Conservation (phyloP, 1,284 basidiomycete species). For the Leccinum fallax region DNA sequence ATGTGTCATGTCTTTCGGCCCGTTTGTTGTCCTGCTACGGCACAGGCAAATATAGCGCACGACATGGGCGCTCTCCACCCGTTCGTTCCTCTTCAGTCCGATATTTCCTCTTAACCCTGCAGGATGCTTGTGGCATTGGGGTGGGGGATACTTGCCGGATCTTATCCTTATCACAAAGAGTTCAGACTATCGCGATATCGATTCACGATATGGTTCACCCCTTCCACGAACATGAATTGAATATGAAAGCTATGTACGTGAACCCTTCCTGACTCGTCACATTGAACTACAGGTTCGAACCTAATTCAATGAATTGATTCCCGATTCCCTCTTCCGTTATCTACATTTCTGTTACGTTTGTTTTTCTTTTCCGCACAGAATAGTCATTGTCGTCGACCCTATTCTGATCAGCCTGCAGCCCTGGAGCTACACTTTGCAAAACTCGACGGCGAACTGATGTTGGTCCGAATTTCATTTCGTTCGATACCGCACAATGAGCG, state of each 20-base stretch:
- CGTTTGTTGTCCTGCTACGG: constrained; percentile 67
- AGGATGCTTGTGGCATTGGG: background rate
- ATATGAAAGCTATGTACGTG: constrained; percentile 68
- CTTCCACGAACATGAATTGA: constrained; percentile 53
- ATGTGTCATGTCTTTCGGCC: constrained; percentile 76
- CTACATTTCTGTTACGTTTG: constrained; percentile 6
- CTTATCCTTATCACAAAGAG: constrained; percentile 34
- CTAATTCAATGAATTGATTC: constrained; percentile 4
- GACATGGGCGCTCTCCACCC: constrained; percentile 52
- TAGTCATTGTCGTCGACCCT: constrained; percentile 85
- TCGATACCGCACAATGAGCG: constrained; percentile 57
- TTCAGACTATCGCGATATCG: constrained; percentile 72
- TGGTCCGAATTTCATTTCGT: background rate
- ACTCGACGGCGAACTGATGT: constrained; percentile 2
- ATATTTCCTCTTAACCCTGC: background rate
- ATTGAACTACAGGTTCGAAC: constrained; percentile 11
- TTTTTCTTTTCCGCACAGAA: constrained; percentile 40
- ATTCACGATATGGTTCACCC: constrained; percentile 69
- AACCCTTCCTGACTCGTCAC: constrained; percentile 11
- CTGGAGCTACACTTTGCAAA: background rate
- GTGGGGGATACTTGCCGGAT: constrained; percentile 7
- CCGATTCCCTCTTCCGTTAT: background rate
- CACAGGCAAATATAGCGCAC: constrained; percentile 71
- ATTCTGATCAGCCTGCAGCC: constrained; percentile 48
- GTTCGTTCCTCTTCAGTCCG: background rate